Evolutionary conservation across 129 eudicot genomes (phyloP), one percentile per base, ranked within the genome.

Genomic region (Daucus carota): DNA sequence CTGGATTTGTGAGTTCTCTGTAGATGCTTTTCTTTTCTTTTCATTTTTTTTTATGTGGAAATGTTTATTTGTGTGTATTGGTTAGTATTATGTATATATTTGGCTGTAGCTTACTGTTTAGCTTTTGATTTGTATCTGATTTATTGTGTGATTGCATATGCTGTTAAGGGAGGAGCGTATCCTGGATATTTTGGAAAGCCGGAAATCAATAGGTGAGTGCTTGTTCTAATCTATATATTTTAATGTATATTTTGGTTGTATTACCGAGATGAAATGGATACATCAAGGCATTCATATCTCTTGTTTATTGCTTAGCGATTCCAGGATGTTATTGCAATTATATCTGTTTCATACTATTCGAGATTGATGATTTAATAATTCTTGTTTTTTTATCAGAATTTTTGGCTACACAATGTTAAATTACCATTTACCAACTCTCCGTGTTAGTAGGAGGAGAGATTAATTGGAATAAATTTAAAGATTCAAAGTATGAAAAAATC

Each of bases 1-100:
- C 87, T 48, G 92, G 92, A 73, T 89, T 87, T 38, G 96, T 89
- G 82, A 77, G 95, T 91, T 32, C 68, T 14, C 4, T 47, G 6
- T 47, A 13, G 0, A 2, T 54, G 18, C 29, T 20, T 17, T 50
- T 2, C 6, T 52, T n/a, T 52, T 22, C 8, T 20, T 6, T 0
- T 59, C 11, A 10, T 26, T 59, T 28, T 11, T 26, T 8, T 62
- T 2, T 28, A 2, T 11, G 1, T 28, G 8, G 2, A 3, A 13
- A 3, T 26, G 15, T 26, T 26, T 13, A 22, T 50, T 43, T 22
- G 0, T n/a, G n/a, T n/a, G n/a, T n/a, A 54, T 22, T 54, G 8
- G 9, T 1, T 22, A 22, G 4, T 22, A 8, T 5, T 36, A 36
- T 36, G n/a, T n/a, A 36, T 36, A 36, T 36, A 7, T 13, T 3